Evolutionary conservation across 805 yeast species (phyloP).

Genomic region (Maudiozyma turicensis): DNA sequence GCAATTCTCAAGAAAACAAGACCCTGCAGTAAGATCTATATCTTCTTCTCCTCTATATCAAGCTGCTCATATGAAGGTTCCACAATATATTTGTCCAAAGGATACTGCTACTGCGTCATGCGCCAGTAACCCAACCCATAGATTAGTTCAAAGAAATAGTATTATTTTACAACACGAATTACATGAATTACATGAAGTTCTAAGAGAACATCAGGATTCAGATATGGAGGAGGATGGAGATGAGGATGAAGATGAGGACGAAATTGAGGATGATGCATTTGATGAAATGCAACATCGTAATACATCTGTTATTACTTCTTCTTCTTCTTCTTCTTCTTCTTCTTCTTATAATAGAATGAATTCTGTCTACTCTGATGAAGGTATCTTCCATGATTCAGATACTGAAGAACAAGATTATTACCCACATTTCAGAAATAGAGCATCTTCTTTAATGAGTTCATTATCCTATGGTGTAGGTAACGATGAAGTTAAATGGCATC

Average conservation of each 20-base stretch:
- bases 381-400: slow-evolving; percentile 19
- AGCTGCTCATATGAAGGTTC: background rate
- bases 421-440: slow-evolving; percentile 5
- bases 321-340: background rate
- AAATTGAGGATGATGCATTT: slow-evolving; percentile 7
- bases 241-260: slow-evolving; percentile 8
- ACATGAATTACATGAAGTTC: slow-evolving; percentile 43
- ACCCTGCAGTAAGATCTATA: background rate
- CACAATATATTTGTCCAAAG: background rate
- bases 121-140: background rate
- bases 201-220: slow-evolving; percentile 19
- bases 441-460: slow-evolving; percentile 19
- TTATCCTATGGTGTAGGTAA: slow-evolving; percentile 17
- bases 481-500: slow-evolving; percentile 39
- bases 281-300: slow-evolving; percentile 2
- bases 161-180: slow-evolving; percentile 47
- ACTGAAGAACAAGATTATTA: slow-evolving; percentile 17
- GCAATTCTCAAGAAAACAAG: background rate
- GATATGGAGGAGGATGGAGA: slow-evolving; percentile 9
- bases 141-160: slow-evolving; percentile 2
- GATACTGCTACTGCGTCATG: background rate
- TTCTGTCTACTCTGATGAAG: slow-evolving; percentile 23
- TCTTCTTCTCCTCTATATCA: background rate
- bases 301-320: background rate
- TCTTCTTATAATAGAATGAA: slow-evolving; percentile 1